Evolutionary conservation across 371 early-diverging fungal genomes (phyloP), one percentile per base, ranked within the genome.

Genomic region (Rhizopus stolonifer): DNA sequence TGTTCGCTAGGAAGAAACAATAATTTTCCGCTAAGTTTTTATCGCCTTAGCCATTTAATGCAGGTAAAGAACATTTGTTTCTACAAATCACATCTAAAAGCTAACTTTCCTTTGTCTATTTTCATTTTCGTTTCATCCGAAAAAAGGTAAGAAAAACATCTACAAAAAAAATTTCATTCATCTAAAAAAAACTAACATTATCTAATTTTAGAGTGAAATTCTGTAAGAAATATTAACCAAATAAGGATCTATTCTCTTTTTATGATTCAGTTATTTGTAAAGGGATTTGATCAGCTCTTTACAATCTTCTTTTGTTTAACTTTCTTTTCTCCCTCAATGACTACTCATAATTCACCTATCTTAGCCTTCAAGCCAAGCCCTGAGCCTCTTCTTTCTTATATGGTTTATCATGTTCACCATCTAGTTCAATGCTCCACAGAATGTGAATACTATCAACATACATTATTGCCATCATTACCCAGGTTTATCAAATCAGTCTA

Each of bases 401-500:
- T 64, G 49, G 65, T 61, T 6, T 49, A 46, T 7, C 68, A 64
- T 38, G 54, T 67, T n/a, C 58, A 64, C 40, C 55, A 50, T 32
- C 45, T 71, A 6, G 50, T 74, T 6, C 56, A 58, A 42, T 74
- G 75, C 42, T 68, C 74, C 13, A 57, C 54, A 44, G 60, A 69
- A 48, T 48, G 58, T 7, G 61, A 36, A 46, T 58, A 61, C 13
- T 67, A 64, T 40, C 68, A 67, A 22, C 75, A 74, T 42, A 46
- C 61, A 40, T 51, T 65, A 3, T 49, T 74, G 10, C 75, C 75
- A 2, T 53, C 59, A 11, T 46, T 74, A 24, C 53, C 61, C 18
- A 56, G 39, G 14, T 77, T 77, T 44, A 65, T 77, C 46, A 67
- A 65, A 15, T 48, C 67, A 4, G 61, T 74, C 9, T 74, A 68